Evolutionary conservation across 2,329 filamentous ascomycete genomes (phyloP), one percentile per base, ranked within the genome.

Genomic region (Aureobasidium sp.): DNA sequence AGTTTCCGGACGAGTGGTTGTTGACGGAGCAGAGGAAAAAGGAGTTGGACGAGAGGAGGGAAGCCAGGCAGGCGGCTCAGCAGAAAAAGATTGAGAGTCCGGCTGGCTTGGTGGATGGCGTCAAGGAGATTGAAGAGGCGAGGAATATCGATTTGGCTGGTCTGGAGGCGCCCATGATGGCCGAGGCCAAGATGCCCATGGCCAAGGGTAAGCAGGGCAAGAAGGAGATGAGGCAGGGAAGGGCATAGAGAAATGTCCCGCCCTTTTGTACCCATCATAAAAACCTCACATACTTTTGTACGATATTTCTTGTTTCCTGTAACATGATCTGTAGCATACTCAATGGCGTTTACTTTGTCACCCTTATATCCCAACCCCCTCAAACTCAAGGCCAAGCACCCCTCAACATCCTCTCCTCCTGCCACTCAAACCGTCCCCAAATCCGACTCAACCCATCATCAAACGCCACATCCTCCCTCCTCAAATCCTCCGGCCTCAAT

Each of bases 1-100:
- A 75, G 59, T 97, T 96, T 70, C 93, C 93, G 2, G 78, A 81
- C 61, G 80, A 83, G 60, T 98, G 93, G 93, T 80, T 79, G 55
- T 72, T 98, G 77, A 90, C 86, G 2, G 71, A 80, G 41, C 76
- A 86, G 70, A 78, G 88, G 58, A 79, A 77, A 64, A 66, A 73
- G 63, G 77, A 86, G 68, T 73, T 96, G 47, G 78, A 81, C n/a
- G 76, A 74, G 37, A 72, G 75, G 56, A 79, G 89, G 49, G 66
- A 74, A 56, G 66, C 76, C 64, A 65, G 73, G 19, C 66, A 76
- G 47, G 61, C 76, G 55, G 68, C 75, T 24, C 86, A 91, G 60
- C 68, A 77, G 56, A 57, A 72, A 62, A 79, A 72, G 63, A 68
- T 71, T 54, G 69, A 81, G 49, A 39, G 51, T 27, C 41, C 45